These are phyloP conservation scores for Ensete glaucum DNA, from an alignment of 176 grass and related monocot species.

Conservation along the genomic window DNA sequence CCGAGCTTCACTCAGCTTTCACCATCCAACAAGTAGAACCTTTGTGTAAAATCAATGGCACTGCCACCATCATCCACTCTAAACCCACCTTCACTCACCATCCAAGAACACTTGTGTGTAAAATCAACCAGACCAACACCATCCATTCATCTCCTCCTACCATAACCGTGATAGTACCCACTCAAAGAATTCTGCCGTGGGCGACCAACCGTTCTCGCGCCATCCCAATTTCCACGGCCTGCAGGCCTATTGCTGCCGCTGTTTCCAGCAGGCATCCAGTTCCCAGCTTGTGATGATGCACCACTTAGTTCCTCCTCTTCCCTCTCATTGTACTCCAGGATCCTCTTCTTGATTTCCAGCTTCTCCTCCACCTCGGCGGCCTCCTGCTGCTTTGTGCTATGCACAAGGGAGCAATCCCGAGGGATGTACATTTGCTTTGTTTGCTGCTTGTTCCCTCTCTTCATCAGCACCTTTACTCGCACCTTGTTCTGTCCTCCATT, in stretches of 20 bases:
- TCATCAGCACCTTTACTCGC: constrained; percentile 89
- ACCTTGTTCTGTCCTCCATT: constrained; percentile 50
- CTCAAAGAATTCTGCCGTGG: constrained; percentile 48
- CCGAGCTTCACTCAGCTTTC: neutral
- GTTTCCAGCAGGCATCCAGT: constrained; percentile 44
- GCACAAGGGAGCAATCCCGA: constrained; percentile 72
- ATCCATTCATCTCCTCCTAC: constrained; percentile 62
- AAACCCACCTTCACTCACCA: neutral
- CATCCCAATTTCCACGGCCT: constrained; percentile 65
- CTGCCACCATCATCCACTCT: neutral
- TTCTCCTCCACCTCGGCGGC: constrained; percentile 91
- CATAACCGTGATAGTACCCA: constrained; percentile 77
- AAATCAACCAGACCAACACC: neutral
- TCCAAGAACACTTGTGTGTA: neutral
- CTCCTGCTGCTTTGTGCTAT: constrained; percentile 85
- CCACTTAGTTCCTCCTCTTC: constrained; percentile 86
- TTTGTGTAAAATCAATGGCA: neutral
- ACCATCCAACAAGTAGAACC: neutral
- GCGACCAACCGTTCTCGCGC: constrained; percentile 26
- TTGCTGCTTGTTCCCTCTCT: constrained; percentile 93
- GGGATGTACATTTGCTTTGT: constrained; percentile 93
- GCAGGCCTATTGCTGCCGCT: constrained; percentile 45
- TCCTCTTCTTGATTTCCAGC: constrained; percentile 69
- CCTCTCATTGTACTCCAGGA: constrained; percentile 94
- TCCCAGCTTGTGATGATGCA: constrained; percentile 42